phyloP scores from a whole-genome alignment of 495 filamentous ascomycete genomes.

The Penicillium lagena region DNA sequence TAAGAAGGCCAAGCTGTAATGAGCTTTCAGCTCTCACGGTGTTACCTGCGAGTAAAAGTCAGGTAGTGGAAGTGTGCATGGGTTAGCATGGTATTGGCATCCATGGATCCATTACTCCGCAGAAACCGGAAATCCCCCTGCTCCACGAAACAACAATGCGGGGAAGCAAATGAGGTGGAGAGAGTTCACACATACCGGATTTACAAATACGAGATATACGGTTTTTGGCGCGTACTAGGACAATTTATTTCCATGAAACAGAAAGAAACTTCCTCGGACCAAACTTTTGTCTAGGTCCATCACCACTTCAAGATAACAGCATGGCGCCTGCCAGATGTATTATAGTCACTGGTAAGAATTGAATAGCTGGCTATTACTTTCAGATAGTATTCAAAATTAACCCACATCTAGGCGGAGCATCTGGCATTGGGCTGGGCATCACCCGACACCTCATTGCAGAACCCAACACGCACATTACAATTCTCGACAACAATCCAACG shows the following conservation, averaged over 20 bases:
- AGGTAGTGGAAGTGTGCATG: too few species aligned
- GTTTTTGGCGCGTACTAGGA: too few species aligned
- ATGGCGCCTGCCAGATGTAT: conserved; percentile 16
- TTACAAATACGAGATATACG: too few species aligned
- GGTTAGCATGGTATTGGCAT: too few species aligned
- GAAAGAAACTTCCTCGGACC: too few species aligned
- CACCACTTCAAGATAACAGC: neutral
- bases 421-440: conserved; percentile 48
- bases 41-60: too few species aligned
- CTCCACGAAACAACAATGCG: conserved; percentile 11
- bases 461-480: conserved; percentile 34
- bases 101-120: too few species aligned
- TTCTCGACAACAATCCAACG: conserved; percentile 44
- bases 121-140: conserved; percentile 19
- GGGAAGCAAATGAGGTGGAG: conserved; percentile 1
- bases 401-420: conserved; percentile 36
- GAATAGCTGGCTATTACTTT: conserved; percentile 1
- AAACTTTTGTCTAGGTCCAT: too few species aligned
- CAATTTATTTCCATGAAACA: too few species aligned
- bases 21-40: too few species aligned
- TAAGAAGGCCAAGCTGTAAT: too few species aligned
- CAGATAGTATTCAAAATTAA: neutral
- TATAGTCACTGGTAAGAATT: conserved; percentile 17
- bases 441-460: conserved; percentile 40
- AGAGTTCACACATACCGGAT: neutral